A percentile compares a stretch with the other conserved stretches of the same genome.
Evolutionary conservation across 805 yeast species (phyloP).

Genomic region (Saccharomycopsis babjevae): DNA sequence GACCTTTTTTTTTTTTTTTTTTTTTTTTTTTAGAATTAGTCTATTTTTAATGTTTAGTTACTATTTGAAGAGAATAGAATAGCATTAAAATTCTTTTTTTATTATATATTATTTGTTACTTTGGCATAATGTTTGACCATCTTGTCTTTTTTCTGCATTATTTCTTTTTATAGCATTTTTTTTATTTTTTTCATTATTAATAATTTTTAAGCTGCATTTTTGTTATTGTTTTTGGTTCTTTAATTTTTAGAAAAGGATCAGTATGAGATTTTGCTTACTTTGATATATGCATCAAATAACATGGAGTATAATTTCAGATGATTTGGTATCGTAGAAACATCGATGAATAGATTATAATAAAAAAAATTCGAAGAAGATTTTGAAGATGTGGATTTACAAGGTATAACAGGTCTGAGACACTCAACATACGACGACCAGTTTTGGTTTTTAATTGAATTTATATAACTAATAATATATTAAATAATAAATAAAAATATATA

Average conservation of each 20-base stretch:
- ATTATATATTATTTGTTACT: neutral
- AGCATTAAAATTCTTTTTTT: neutral
- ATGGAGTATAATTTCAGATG: too few species aligned
- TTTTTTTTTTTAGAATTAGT: neutral
- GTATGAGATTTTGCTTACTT: too few species aligned
- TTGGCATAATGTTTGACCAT: neutral
- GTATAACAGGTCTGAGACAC: neutral
- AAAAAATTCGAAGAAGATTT: too few species aligned
- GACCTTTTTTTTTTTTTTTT: neutral
- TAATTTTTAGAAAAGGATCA: neutral
- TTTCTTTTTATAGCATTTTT: neutral
- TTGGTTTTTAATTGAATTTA: neutral
- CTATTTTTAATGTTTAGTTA: neutral
- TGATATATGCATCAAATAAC: too few species aligned
- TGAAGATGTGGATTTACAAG: too few species aligned
- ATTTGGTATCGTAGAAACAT: too few species aligned
- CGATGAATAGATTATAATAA: too few species aligned
- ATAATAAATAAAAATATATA: neutral
- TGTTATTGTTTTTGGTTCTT: neutral
- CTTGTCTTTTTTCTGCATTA: neutral
- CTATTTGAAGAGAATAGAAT: neutral
- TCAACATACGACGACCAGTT: neutral
- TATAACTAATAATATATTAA: conserved; percentile 1
- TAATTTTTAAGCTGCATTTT: neutral
- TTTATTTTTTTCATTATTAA: neutral